Evolutionary conservation across 129 eudicot species (phyloP).

Genomic region (Artemisia tridentata): DNA sequence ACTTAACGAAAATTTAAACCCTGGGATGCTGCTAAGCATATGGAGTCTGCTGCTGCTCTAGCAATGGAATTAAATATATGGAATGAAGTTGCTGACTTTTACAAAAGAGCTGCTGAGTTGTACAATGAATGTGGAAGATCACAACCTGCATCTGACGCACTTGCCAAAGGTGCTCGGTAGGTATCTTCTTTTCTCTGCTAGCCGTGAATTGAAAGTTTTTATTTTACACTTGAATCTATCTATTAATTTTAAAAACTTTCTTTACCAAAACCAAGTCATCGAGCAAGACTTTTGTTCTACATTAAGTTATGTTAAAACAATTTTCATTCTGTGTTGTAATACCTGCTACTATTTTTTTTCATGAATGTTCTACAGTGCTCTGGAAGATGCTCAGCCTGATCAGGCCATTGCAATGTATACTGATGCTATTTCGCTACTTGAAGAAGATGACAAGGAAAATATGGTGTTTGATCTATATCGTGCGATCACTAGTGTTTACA

Average conservation of each 20-base stretch:
- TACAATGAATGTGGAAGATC: conserved; percentile 86
- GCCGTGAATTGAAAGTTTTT: neutral
- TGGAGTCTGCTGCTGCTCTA: conserved; percentile 91
- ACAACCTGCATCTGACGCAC: conserved; percentile 97
- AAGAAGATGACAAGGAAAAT: conserved; percentile 92
- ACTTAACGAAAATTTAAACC: conserved; percentile 65
- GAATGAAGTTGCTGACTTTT: conserved; percentile 89
- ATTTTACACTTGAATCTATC: conserved; percentile 6
- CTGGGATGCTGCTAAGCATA: conserved; percentile 99
- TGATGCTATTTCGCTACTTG: conserved; percentile 73
- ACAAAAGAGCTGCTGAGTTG: conserved; percentile 75
- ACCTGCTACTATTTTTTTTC: neutral
- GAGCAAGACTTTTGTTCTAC: neutral
- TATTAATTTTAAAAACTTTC: neutral
- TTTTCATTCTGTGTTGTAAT: conserved; percentile 3
- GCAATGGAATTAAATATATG: conserved; percentile 78
- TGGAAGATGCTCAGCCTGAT: conserved; percentile 81
- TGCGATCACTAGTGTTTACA: conserved; percentile 63
- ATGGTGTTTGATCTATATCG: conserved; percentile 96
- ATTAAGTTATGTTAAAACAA: neutral
- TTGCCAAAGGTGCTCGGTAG: conserved; percentile 97
- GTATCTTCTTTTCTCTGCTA: conserved; percentile 31
- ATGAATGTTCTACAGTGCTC: conserved; percentile 47
- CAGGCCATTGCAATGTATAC: conserved; percentile 68
- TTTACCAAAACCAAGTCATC: conserved; percentile 1